Evolutionary conservation across 2,329 filamentous ascomycete species (phyloP), one percentile per base, ranked within the genome.

Genomic region (Epichloe sibirici): DNA sequence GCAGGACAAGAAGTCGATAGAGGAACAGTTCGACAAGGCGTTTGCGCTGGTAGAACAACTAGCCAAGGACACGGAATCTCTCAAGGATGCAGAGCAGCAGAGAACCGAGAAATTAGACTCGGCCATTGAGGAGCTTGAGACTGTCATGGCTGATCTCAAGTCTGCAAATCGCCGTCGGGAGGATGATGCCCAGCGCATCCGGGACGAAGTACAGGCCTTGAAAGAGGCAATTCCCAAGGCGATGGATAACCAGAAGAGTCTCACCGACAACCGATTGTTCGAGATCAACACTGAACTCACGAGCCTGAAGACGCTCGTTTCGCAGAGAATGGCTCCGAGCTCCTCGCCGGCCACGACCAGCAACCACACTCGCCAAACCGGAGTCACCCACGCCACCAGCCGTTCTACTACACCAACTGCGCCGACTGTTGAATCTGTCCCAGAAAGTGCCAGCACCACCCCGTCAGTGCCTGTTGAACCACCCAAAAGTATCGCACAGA

Each of bases 41-140:
- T 98, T 98, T 66, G 76, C 85, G 17, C 78, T 97, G 13, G 83
- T 98, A 11, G 93, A 98, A 55, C 93, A 97, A 65, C 79, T 98
- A 1, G 82, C 88, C 39, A 87, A 88, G 61, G 94, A 98, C 66
- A 98, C 93, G 0, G 83, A 90, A 51, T 79, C 83, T 8, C 79
- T 98, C 55, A 98, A 98, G 71, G 77, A 81, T 4, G 85, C 90
- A 0, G 93, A 98, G 73, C 78, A 90, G 65, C 78, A 86, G 54
- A 81, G 93, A 55, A 95, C 89, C 9, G 83, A 90, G 62, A 83
- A 86, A 56, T 73, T 98, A 5, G 93, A 98, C 65, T 75, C 75
- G 47, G 86, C 91, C 2, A 76, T 98, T 12, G 75, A 79, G 4
- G 90, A 96, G 49, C 83, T 98, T 6, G 91, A 98, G 66, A 79